These are phyloP conservation scores for Peronospora destructor DNA, from an alignment of 352 stramenopile genomes.

Conservation along the genomic window DNA sequence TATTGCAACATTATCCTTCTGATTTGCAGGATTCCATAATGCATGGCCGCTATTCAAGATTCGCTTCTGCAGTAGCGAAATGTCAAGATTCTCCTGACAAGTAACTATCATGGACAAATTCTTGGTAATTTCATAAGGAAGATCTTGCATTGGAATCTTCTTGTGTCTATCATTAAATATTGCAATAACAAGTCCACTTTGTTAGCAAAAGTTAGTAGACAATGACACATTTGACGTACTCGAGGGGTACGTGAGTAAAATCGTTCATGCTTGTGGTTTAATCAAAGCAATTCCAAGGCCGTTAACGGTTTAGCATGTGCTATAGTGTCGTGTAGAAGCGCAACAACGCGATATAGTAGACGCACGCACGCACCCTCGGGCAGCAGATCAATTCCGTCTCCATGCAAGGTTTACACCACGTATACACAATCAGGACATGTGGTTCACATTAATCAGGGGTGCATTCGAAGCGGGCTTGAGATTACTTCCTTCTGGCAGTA, in stretches of 20 bases:
- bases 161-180: constrained; percentile 45
- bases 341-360: background rate
- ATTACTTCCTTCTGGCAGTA: background rate
- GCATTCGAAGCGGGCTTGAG: constrained; percentile 25
- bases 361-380: background rate
- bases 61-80: constrained; percentile 52
- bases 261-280: constrained; percentile 16
- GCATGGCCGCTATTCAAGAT: constrained; percentile 36
- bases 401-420: constrained; percentile 10
- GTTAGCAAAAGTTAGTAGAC: no score
- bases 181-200: background rate
- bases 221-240: constrained; percentile 13
- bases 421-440: constrained; percentile 1
- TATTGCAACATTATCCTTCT: constrained; percentile 88
- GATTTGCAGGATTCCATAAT: constrained; percentile 63
- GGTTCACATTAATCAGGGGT: background rate
- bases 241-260: constrained; percentile 33
- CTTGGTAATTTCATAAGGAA: constrained; percentile 36
- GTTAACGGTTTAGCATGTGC: no score
- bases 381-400: constrained; percentile 18
- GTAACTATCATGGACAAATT: constrained; percentile 47
- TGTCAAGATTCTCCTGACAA: constrained; percentile 56
- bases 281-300: no score
- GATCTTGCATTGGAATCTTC: constrained; percentile 51
- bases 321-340: no score